A percentile compares a stretch with the other conserved stretches of the same genome.
phyloP scores from a whole-genome alignment of 176 grass and related monocot genomes.

The Hordeum vulgare region MorexV3_pseudomolecules_assembly NC_058524.1:459048032-459048531 shows the following conservation, averaged over 20 bases:
- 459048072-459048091: too few species aligned
- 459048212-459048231: too few species aligned
- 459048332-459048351: background rate
- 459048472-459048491: background rate
- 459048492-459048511: background rate
- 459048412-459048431: constrained; percentile 20
- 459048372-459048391: constrained; percentile 32
- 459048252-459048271: background rate
- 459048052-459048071: too few species aligned
- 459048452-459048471: background rate
- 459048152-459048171: too few species aligned
- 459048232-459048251: too few species aligned
- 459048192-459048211: too few species aligned
- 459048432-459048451: constrained; percentile 8
- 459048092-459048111: too few species aligned
- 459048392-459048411: constrained; percentile 10
- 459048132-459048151: background rate
- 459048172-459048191: too few species aligned
- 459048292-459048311: background rate
- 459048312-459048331: background rate
- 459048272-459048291: background rate
- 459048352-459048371: background rate
- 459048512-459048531: background rate
- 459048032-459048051: too few species aligned
- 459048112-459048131: background rate